Conservation (phyloP, 2,329 filamentous ascomycete genomes). For the Penicillium sp. region DNA sequence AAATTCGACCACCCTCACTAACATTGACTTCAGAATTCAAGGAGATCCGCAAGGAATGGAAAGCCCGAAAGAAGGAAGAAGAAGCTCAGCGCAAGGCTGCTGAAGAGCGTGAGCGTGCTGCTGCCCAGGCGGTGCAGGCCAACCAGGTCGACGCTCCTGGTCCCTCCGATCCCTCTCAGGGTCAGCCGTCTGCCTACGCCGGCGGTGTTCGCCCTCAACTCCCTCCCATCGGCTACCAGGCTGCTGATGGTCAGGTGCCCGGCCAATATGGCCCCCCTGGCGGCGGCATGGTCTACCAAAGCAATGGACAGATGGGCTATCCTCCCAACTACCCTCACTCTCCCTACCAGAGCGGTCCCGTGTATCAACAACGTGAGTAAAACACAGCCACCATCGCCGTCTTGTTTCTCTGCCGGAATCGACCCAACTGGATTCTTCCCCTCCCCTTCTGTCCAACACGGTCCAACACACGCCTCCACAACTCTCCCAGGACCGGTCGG, state of each 20-base stretch:
- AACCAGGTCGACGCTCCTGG: slow-evolving; percentile 47
- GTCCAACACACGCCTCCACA: background rate
- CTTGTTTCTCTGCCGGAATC: slow-evolving; percentile 21
- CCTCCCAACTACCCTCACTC: slow-evolving; percentile 51
- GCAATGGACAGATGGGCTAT: slow-evolving; percentile 49
- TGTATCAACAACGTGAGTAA: slow-evolving; percentile 52
- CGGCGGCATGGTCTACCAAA: slow-evolving; percentile 48
- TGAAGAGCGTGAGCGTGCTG: slow-evolving; percentile 74
- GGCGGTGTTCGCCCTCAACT: slow-evolving; percentile 61
- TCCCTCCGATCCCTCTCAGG: slow-evolving; percentile 48
- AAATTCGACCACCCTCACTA: background rate
- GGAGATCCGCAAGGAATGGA: slow-evolving; percentile 98
- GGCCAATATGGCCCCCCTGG: slow-evolving; percentile 64
- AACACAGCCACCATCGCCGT: slow-evolving; percentile 11
- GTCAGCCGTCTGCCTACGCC: slow-evolving; percentile 46
- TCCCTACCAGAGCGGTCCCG: slow-evolving; percentile 51
- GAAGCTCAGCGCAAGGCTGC: slow-evolving; percentile 85
- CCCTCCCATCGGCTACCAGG: slow-evolving; percentile 72
- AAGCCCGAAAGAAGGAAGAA: slow-evolving; percentile 98
- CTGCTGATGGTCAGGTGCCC: slow-evolving; percentile 53
- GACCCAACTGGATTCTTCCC: slow-evolving; percentile 14
- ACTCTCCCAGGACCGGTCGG: slow-evolving; percentile 17
- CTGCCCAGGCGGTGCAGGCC: slow-evolving; percentile 50
- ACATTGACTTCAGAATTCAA: slow-evolving; percentile 74
- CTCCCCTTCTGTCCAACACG: slow-evolving; percentile 11